Base-by-base conservation (phyloP, 805 yeast species). In the Wickerhamiella kurtzmanii region DNA sequence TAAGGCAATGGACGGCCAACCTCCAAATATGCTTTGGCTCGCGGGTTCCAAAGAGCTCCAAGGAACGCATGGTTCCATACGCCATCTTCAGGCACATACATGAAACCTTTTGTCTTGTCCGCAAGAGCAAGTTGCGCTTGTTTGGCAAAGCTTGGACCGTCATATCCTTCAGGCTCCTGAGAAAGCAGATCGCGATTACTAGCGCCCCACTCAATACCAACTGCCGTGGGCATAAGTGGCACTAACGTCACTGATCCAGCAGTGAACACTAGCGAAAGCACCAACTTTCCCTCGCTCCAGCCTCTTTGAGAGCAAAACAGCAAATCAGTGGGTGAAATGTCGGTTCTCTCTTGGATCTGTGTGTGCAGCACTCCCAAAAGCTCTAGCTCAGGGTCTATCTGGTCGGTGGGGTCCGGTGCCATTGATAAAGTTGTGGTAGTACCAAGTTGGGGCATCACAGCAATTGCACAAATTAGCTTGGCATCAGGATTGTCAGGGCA, bases 341-440 rank as follows among this genome's bases (percentile, higher is more conserved):
- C 68, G 43, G 74, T 73, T 4, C 72, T 53, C 36, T 83, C 95
- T 17, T 74, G 75, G 1, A 81, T 71, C 60, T 81, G 86, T 0
- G 96, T 84, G 60, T 89, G 96, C n/a, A 92, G 74, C 95, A 96
- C 84, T 1, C 98, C 98, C 16, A 92, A 63, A 3, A 92, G 74
- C 57, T 86, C 88, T 35, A 85, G 61, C 1, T 75, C 82, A n/a
- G 70, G 68, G 9, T 74, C 55, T 41, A 65, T 66, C 18, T 66
- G 64, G 6, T 21, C 63, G 15, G 53, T 56, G 3, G 58, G 55
- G 0, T 60, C 58, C 1, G 80, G 77, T 2, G 72, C 53, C 47
- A 86, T 70, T 53, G 82, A 78, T 13, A 87, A 77, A 2, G 75
- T 66, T 50, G 75, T 77, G 22, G 73, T 67, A 50, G 74, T 79